Conservation (phyloP, 192 early-diverging fungal species). For the Mortierella antarctica region DNA sequence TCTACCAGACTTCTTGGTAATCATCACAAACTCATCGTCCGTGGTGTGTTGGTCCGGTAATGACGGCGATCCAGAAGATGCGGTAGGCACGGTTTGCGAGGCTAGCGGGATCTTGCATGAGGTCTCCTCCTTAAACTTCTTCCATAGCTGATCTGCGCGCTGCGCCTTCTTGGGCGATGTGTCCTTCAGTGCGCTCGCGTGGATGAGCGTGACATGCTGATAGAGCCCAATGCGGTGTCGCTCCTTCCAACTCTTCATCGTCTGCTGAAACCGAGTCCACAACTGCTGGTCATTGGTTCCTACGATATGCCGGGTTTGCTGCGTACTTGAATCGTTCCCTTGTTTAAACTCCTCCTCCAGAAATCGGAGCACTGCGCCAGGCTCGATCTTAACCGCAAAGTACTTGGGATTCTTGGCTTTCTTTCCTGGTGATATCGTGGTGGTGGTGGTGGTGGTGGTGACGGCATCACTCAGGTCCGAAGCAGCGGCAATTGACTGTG, state of each 20-base stretch:
- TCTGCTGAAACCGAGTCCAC: constrained; percentile 29
- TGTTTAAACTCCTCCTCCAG: constrained; percentile 48
- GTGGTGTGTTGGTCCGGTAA: neutral
- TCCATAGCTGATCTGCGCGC: constrained; percentile 40
- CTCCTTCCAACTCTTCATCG: constrained; percentile 24
- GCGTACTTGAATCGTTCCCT: neutral
- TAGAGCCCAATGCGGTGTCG: constrained; percentile 19
- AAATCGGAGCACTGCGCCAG: constrained; percentile 16
- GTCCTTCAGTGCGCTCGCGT: constrained; percentile 39
- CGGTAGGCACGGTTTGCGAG: neutral
- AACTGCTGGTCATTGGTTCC: constrained; percentile 12
- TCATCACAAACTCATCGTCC: constrained; percentile 28
- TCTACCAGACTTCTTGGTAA: neutral
- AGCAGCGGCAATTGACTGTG: neutral
- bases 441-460: too few species aligned
- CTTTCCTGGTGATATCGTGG: neutral
- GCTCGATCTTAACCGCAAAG: constrained; percentile 17
- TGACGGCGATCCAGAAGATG: neutral
- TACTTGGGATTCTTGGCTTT: constrained; percentile 33
- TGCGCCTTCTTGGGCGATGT: constrained; percentile 28
- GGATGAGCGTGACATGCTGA: constrained; percentile 67
- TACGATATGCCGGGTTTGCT: constrained; percentile 23
- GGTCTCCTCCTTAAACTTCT: constrained; percentile 16
- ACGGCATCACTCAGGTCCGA: neutral
- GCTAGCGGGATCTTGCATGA: neutral